Base-by-base conservation (phyloP, 75 land plant species). In the Selaginella tamariscina region DNA sequence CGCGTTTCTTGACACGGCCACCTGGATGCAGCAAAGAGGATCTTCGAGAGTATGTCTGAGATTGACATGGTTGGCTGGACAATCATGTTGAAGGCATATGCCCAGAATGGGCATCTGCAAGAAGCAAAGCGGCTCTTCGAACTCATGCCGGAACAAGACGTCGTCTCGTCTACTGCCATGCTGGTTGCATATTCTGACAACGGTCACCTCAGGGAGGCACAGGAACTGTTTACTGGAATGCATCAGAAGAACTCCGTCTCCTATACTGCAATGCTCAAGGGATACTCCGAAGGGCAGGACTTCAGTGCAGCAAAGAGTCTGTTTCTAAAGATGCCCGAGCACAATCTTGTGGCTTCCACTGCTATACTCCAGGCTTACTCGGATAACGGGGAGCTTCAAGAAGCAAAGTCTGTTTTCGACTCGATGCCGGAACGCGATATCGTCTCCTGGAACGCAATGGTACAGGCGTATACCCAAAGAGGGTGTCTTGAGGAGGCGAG, bases 71-170 rank as follows among this genome's bases (percentile, higher is more conserved):
- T 39, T 15, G 49, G 11, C 15, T 39, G 49, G 5, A 39, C 5
- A 5, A 5, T 15, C 49, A 39, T 39, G 49, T 15, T 39, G 49
- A 15, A 5, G 5, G 49, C 49, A 5, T 39, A 39, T 39, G 5
- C 49, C 15, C 49, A 39, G 26, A 27, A 32, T 30, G 32, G 59
- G 54, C 27, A 72, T 63, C 24, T 29, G 23, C 9, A 72, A 72
- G 49, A 32, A 49, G 39, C 70, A 5, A 39, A 39, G 49, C 11
- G 15, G 49, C 5, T 15, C 5, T 39, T 39, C 15, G 49, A 39
- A 5, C 5, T 5, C 5, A 39, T 39, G 49, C 49, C 11, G 11
- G 49, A 39, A 15, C 49, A 39, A 5, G 15, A 39, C 15, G 49
- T 39, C 11, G 49, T 39, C 15, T 39, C 49, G 49, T 39, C 11